Conservation (phyloP, 2,329 filamentous ascomycete genomes). For the Cryphonectria radicalis region DNA sequence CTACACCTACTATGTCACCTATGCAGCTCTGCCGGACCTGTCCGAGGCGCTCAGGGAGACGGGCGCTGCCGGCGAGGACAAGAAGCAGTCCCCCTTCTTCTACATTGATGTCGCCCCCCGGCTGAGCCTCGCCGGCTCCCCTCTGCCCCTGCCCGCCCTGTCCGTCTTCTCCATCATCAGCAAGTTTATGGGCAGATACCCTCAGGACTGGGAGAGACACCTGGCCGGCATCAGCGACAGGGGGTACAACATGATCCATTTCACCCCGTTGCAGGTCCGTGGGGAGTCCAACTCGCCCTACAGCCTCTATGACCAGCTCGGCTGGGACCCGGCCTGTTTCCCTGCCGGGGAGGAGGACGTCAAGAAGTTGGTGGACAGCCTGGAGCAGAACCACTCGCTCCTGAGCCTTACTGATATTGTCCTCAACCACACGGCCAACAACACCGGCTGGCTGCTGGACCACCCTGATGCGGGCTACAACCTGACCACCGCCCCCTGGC, state of each 20-base stretch:
- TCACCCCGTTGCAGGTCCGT: slow-evolving; percentile 88
- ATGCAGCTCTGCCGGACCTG: slow-evolving; percentile 82
- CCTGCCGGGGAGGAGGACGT: slow-evolving; percentile 85
- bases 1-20: slow-evolving; percentile 94
- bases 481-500: slow-evolving; percentile 82
- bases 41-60: slow-evolving; percentile 55
- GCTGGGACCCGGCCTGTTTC: slow-evolving; percentile 82
- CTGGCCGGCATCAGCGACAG: slow-evolving; percentile 84
- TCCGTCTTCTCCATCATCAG: slow-evolving; percentile 94
- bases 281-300: slow-evolving; percentile 95
- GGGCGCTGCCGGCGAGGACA: slow-evolving; percentile 52
- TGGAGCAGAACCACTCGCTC: slow-evolving; percentile 84
- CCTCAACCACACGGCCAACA: slow-evolving; percentile 96
- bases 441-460: slow-evolving; percentile 90
- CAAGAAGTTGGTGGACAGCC: slow-evolving; percentile 72
- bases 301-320: slow-evolving; percentile 90
- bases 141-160: slow-evolving; percentile 82
- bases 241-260: slow-evolving; percentile 99
- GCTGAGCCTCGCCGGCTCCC: slow-evolving; percentile 72
- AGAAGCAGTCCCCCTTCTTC: slow-evolving; percentile 75
- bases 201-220: slow-evolving; percentile 87
- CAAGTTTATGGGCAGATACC: slow-evolving; percentile 97
- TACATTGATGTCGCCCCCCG: slow-evolving; percentile 93
- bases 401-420: slow-evolving; percentile 94
- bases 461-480: slow-evolving; percentile 98